phyloP scores from a whole-genome alignment of 2,329 filamentous ascomycete species.

The Trichophyton benhamiae region DNA sequence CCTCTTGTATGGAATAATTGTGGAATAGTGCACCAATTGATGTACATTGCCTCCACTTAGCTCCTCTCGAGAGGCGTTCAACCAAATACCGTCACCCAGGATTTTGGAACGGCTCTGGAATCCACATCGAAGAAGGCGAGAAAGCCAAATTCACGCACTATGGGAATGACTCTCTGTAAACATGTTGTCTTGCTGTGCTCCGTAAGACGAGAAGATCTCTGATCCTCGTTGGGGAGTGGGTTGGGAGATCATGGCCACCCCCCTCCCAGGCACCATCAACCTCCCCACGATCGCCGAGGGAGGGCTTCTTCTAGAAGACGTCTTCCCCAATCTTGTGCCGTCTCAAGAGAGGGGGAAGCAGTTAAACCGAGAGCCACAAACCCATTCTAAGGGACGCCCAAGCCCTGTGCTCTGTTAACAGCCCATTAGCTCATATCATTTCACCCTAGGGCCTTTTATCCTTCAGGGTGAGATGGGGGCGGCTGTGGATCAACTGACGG shows the following conservation, averaged over 20 bases:
- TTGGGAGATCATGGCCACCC: background rate
- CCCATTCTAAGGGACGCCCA: background rate
- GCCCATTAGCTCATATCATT: too few species aligned
- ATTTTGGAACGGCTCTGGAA: slow-evolving; percentile 2
- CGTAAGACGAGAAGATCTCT: background rate
- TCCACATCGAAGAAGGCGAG: background rate
- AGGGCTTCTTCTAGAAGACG: background rate
- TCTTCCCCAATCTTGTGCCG: background rate
- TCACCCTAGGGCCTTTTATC: background rate
- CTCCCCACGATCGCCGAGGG: background rate
- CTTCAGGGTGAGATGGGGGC: background rate
- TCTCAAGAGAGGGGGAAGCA: background rate
- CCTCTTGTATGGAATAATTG: background rate
- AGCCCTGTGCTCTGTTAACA: background rate
- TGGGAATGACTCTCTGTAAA: background rate
- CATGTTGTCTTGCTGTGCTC: background rate
- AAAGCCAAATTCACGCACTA: slow-evolving; percentile 3
- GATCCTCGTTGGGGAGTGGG: background rate
- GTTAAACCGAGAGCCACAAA: background rate
- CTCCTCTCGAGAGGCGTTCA: background rate
- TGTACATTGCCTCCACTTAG: slow-evolving; percentile 3
- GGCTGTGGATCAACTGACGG: background rate
- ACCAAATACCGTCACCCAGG: slow-evolving; percentile 3
- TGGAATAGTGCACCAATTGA: slow-evolving; percentile 2
- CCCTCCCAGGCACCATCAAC: background rate